Base-by-base conservation (phyloP, 371 early-diverging fungal species). In the Chytridium lagenaria region DNA sequence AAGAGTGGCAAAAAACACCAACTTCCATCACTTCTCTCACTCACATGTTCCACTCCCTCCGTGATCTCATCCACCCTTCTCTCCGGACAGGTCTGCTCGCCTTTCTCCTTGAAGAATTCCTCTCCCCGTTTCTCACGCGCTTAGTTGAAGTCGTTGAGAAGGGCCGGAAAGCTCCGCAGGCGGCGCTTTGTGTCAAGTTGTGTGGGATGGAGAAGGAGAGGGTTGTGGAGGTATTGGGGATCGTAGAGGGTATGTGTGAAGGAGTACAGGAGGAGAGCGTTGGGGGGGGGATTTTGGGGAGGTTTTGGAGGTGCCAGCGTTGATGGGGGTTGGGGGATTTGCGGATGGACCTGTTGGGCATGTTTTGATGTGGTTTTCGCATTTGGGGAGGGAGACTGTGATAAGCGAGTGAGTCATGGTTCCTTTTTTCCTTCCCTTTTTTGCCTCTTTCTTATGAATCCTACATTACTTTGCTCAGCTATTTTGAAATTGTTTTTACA, bases 81-180 rank as follows among this genome's bases (percentile, higher is more conserved):
- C 23, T 66, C 44, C 38, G 44, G 44, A 66, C 37, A 15, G 66
- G 44, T 15, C 5, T 66, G 23, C 5, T 28, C 40, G 44, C 49
- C 10, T 38, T 40, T 28, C 3, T 66, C 2, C 5, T 66, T 10
- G 49, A 38, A 2, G 10, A 28, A 15, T 28, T 7, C 16, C 10
- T 66, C 2, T 38, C 66, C 2, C 44, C 66, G 12, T n/a, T 16
- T 15, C 44, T 66, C 1, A n/a, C 44, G 23, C 12, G 2, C 2
- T 10, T 66, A 7, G 28, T 30, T 12, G 66, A 66, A 26, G 44
- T 66, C 28, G 44, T 66, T 30, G 66, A 66, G 44, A 37, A 28
- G 40, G 66, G 66, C 16, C 39, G 66, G 44, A 66, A 44, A 28
- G 66, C 66, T 2, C 66, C 66, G 23, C 5, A 28, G 30, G 66